Conservation (phyloP, 148 eudicot species). For the Bassia scoparia region DNA sequence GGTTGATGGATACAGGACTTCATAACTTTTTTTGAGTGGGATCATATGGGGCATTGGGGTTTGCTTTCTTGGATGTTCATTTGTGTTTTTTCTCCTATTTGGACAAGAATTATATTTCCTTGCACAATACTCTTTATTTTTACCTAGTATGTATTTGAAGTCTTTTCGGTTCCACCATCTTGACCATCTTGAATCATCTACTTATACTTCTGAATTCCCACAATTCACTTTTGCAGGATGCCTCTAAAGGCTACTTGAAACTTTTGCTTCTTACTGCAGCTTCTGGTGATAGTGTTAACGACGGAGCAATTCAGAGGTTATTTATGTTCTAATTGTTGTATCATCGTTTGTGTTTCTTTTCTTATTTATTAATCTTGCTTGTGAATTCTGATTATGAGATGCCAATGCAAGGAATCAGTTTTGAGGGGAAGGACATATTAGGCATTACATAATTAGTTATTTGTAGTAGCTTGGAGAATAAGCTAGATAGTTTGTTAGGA, state of each 20-base stretch:
- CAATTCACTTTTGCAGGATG: conserved; percentile 52
- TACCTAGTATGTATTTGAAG: not conserved
- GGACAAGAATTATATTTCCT: not conserved
- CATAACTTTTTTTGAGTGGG: not conserved
- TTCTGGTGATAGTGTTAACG: conserved; percentile 74
- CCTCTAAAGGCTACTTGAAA: conserved; percentile 85
- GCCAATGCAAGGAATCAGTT: too few species aligned
- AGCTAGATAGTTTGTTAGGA: too few species aligned
- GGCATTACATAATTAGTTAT: too few species aligned
- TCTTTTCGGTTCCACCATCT: not conserved
- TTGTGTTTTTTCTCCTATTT: not conserved
- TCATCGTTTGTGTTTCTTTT: not conserved
- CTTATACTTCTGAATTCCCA: not conserved
- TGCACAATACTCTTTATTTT: not conserved
- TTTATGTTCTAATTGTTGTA: conserved; percentile 14
- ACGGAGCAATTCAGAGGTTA: conserved; percentile 88
- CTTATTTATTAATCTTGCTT: too few species aligned
- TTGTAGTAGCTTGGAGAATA: too few species aligned
- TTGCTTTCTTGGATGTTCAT: not conserved
- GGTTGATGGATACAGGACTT: not conserved
- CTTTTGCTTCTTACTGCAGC: conserved; percentile 83
- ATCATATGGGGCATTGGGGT: not conserved
- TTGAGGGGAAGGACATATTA: too few species aligned
- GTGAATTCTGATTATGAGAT: too few species aligned
- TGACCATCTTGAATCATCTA: not conserved